phyloP scores from a whole-genome alignment of 805 yeast species.

The Wickerhamomyces alni region DNA sequence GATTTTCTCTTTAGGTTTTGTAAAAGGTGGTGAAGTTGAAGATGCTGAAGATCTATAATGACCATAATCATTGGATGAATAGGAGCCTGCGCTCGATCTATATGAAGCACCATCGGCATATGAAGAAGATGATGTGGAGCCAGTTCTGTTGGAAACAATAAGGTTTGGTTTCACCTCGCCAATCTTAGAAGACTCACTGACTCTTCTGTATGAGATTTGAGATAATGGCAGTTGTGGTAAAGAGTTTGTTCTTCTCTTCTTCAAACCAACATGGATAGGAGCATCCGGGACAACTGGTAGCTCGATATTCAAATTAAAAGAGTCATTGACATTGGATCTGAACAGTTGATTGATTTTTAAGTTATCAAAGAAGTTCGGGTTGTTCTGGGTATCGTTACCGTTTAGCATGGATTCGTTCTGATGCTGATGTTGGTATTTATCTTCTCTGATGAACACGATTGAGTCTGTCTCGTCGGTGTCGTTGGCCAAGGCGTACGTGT shows the following conservation, averaged over 20 bases:
- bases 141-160: conserved; percentile 5
- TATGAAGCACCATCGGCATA: background rate
- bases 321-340: conserved; percentile 4
- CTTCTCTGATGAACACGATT: conserved; percentile 11
- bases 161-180: conserved; percentile 36
- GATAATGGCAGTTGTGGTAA: conserved; percentile 49
- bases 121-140: conserved; percentile 1
- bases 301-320: conserved; percentile 12
- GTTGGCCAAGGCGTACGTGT: conserved; percentile 24
- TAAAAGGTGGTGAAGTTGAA: conserved; percentile 12
- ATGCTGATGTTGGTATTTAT: conserved; percentile 7
- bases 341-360: background rate
- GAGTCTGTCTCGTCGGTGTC: conserved; percentile 11
- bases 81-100: background rate
- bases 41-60: background rate
- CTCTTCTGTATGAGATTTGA: conserved; percentile 33
- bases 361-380: conserved; percentile 2
- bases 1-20: conserved; percentile 12
- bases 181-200: conserved; percentile 30
- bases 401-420: too few relatives aligned
- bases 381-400: background rate
- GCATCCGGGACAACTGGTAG: conserved; percentile 2
- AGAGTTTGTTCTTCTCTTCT: conserved; percentile 45
- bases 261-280: conserved; percentile 23
- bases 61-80: conserved; percentile 3